These are phyloP conservation scores for Emydomyces testavorans DNA, from an alignment of 2,329 filamentous ascomycete genomes.

Conservation along the genomic window DNA sequence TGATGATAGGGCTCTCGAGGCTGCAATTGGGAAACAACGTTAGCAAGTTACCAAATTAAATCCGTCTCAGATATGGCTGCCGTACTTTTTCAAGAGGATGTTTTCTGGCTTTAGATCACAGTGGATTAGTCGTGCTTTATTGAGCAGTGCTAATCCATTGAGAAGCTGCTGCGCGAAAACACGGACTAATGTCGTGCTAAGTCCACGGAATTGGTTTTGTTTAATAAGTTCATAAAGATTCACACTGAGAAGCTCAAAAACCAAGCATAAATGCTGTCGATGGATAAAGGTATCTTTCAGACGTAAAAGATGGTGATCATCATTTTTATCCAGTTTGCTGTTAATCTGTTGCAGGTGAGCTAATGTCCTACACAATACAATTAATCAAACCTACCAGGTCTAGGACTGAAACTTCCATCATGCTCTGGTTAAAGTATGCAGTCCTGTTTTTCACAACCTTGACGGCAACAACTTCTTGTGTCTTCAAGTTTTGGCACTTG, in stretches of 20 bases:
- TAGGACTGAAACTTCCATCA: slow-evolving; percentile 99
- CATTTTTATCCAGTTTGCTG: slow-evolving; percentile 97
- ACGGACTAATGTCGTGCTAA: slow-evolving; percentile 91
- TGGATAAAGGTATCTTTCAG: slow-evolving; percentile 98
- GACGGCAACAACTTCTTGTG: slow-evolving; percentile 94
- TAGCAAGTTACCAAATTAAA: slow-evolving; percentile 8
- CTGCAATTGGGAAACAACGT: slow-evolving; percentile 28
- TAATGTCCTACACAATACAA: neutral
- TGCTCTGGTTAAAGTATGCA: slow-evolving; percentile 98
- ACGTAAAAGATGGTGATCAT: slow-evolving; percentile 88
- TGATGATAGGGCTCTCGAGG: slow-evolving; percentile 96
- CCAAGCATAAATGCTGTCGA: slow-evolving; percentile 86
- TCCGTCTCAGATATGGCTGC: neutral
- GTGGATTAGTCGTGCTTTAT: slow-evolving; percentile 93
- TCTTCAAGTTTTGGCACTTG: slow-evolving; percentile 97
- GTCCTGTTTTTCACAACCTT: slow-evolving; percentile 99
- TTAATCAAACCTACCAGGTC: slow-evolving; percentile 57
- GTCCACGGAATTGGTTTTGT: slow-evolving; percentile 94
- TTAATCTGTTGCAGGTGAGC: slow-evolving; percentile 54
- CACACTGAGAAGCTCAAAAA: slow-evolving; percentile 92
- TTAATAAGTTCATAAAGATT: slow-evolving; percentile 98
- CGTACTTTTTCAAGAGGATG: slow-evolving; percentile 83
- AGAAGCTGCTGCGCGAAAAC: slow-evolving; percentile 96
- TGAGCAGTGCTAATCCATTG: slow-evolving; percentile 80
- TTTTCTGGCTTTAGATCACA: slow-evolving; percentile 98